Conservation (phyloP, 495 filamentous ascomycete genomes). For the Barbatosphaeria neglecta region DNA sequence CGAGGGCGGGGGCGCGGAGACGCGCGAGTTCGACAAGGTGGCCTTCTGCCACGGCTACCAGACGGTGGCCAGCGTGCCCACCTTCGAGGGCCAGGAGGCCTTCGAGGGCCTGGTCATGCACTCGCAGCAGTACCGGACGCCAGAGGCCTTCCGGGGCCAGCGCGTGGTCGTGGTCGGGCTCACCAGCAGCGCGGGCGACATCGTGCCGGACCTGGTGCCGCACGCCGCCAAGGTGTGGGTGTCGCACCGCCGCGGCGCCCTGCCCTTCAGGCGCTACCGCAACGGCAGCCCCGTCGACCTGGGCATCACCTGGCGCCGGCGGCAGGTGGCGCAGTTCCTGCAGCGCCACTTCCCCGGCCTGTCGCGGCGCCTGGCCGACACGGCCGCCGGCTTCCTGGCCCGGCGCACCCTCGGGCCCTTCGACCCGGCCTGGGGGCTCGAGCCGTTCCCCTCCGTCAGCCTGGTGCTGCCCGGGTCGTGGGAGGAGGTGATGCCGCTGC, state of each 20-base stretch:
- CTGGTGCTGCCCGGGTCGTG: constrained; percentile 7
- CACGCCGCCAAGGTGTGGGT: constrained; percentile 16
- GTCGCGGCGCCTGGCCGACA: constrained; percentile 5
- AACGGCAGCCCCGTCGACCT: constrained; percentile 12
- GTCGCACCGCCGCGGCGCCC: constrained; percentile 17
- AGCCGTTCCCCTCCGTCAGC: constrained; percentile 14
- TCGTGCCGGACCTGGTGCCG: constrained; percentile 13
- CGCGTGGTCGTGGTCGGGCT: constrained; percentile 17
- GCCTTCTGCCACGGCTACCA: constrained; percentile 21
- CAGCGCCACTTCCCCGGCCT: constrained; percentile 7
- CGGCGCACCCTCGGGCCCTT: constrained; percentile 6
- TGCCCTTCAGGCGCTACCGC: constrained; percentile 12
- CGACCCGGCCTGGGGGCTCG: constrained; percentile 19
- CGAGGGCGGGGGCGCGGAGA: constrained; percentile 5
- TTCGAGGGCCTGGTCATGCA: constrained; percentile 18
- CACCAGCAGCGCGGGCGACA: constrained; percentile 15
- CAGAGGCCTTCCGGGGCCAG: constrained; percentile 12
- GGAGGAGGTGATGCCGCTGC: constrained; percentile 13
- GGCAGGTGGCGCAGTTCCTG: constrained; percentile 7
- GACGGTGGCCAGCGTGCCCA: constrained; percentile 13
- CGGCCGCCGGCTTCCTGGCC: constrained; percentile 4
- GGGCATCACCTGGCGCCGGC: constrained; percentile 9
- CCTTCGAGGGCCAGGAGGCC: constrained; percentile 11
- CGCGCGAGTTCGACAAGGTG: constrained; percentile 17
- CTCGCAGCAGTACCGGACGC: constrained; percentile 9